phyloP scores from a whole-genome alignment of 176 grass and related monocot genomes.

The Hordeum vulgare region MorexV3_pseudomolecules_assembly NC_058520.1:559983342-559983841 shows the following conservation, averaged over 20 bases:
- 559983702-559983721: conserved; percentile 56
- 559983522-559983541: conserved; percentile 60
- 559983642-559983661: conserved; percentile 66
- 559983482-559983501: conserved; percentile 86
- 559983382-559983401: conserved; percentile 84
- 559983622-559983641: conserved; percentile 62
- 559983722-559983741: conserved; percentile 60
- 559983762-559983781: conserved; percentile 49
- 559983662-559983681: conserved; percentile 55
- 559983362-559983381: conserved; percentile 90
- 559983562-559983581: conserved; percentile 70
- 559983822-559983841: conserved; percentile 34
- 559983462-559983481: conserved; percentile 65
- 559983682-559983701: conserved; percentile 66
- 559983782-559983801: conserved; percentile 65
- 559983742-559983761: conserved; percentile 57
- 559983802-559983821: conserved; percentile 47
- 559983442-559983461: conserved; percentile 73
- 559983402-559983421: conserved; percentile 53
- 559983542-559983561: conserved; percentile 55
- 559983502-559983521: conserved; percentile 84
- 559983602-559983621: conserved; percentile 78
- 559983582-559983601: conserved; percentile 72
- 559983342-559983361: conserved; percentile 81
- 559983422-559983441: conserved; percentile 61